Conservation (phyloP, 2,329 filamentous ascomycete species). For the Cercospora janseana region DNA sequence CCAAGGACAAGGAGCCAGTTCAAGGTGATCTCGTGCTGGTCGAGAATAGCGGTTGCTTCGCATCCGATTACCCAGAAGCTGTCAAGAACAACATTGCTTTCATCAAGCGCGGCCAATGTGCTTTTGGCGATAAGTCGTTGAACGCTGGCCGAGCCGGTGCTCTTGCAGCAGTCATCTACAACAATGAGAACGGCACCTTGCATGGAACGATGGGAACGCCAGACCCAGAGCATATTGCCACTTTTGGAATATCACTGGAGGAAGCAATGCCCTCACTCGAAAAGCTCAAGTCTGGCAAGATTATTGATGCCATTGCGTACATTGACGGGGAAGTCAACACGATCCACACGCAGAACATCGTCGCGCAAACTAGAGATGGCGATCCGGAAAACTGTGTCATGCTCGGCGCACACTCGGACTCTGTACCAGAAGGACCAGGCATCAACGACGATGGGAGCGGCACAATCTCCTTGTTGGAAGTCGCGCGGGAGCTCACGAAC, state of each 20-base stretch:
- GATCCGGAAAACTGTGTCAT: conserved; percentile 55
- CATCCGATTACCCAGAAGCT: conserved; percentile 60
- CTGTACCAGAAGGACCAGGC: conserved; percentile 57
- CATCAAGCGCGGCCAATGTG: conserved; percentile 66
- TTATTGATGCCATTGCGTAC: conserved; percentile 25
- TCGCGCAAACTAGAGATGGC: conserved; percentile 24
- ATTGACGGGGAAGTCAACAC: conserved; percentile 26
- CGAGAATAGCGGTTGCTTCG: conserved; percentile 61
- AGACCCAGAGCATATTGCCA: conserved; percentile 63
- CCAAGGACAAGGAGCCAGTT: conserved; percentile 29
- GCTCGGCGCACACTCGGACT: conserved; percentile 42
- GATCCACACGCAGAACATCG: conserved; percentile 25
- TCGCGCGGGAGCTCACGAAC: conserved; percentile 62
- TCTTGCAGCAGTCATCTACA: conserved; percentile 71
- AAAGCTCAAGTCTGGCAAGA: conserved; percentile 21
- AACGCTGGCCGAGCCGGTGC: conserved; percentile 69
- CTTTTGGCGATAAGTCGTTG: conserved; percentile 70
- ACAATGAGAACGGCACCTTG: conserved; percentile 63
- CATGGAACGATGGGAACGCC: conserved; percentile 58
- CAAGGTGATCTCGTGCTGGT: conserved; percentile 51
- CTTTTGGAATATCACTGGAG: conserved; percentile 59
- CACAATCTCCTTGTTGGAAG: conserved; percentile 58
- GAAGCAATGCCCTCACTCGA: conserved; percentile 23
- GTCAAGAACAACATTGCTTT: conserved; percentile 67
- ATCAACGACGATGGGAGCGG: conserved; percentile 79